Base-by-base conservation (phyloP, 208 protist species). In the Trypanosoma conorhini region DNA sequence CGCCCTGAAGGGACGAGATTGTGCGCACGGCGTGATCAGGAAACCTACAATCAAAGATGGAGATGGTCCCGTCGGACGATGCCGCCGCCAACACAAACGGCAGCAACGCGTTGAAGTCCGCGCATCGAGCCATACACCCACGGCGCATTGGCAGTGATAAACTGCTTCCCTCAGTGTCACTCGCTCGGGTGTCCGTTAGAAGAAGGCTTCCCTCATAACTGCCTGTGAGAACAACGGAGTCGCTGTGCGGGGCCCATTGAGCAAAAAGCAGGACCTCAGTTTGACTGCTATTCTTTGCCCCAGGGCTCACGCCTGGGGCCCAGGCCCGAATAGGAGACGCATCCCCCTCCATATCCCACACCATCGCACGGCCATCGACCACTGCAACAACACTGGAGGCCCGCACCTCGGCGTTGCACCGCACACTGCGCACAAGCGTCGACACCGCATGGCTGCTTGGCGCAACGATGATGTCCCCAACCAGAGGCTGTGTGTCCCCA, bases 21-120 rank as follows among this genome's bases (percentile, higher is more conserved):
- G 81, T 82, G 21, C 81, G 75, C 12, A 96, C 67, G 21, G 90
- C 60, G n/a, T 61, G 70, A 2, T 72, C 55, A 10, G 76, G 81
- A 79, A 85, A 81, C 21, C 90, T 84, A 30, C 83, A 86, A 69
- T 96, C 90, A 77, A 86, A 96, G 2, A 96, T 51, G 31, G 82
- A 80, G 44, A 92, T 77, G 51, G 80, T 86, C 40, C 90, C 90
- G 62, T 96, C 87, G 0, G 86, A 87, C n/a, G 72, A 79, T 22
- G 80, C 72, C 9, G 82, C 72, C 7, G 87, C 85, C 5, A 93
- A 24, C 15, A 85, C 59, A 58, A 81, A 87, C 1, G 90, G 86
- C 50, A 96, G 70, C 19, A 93, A 68, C 21, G 78, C 67, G 69
- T 89, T 93, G 72, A 92, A 96, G 22, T 93, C 87, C 3, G 70